A percentile compares a stretch with the other conserved stretches of the same genome.
phyloP scores from a whole-genome alignment of 495 filamentous ascomycete genomes.

The Amphirosellinia nigrospora region DNA sequence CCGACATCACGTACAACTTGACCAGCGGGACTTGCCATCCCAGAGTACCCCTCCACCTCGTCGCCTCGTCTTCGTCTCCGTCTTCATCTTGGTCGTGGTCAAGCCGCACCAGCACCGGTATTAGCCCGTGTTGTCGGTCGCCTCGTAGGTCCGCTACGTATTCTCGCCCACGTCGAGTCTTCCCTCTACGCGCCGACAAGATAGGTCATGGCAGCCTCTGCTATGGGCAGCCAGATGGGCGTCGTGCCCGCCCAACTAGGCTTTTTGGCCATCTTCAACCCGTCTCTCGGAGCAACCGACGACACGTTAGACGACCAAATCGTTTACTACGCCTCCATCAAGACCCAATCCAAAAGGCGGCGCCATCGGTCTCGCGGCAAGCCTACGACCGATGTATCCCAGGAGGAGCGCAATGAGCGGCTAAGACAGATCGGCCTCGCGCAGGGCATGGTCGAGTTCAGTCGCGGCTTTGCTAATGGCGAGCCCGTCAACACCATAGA shows the following conservation, averaged over 20 bases:
- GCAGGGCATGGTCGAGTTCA: conserved; percentile 96
- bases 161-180: background rate
- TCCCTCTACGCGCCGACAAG: background rate
- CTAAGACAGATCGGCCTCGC: conserved; percentile 94
- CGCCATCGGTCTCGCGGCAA: conserved; percentile 45
- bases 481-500: conserved; percentile 83
- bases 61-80: background rate
- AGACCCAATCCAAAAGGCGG: conserved; percentile 45
- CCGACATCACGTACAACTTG: background rate
- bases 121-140: background rate
- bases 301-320: conserved; percentile 89
- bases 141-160: background rate
- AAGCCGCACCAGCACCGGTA: background rate
- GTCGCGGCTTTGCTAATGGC: conserved; percentile 80
- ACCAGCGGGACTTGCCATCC: background rate
- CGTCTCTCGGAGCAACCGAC: conserved; percentile 83
- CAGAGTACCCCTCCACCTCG: background rate
- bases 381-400: conserved; percentile 48
- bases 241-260: conserved; percentile 81
- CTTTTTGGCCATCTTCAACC: conserved; percentile 94
- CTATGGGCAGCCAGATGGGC: conserved; percentile 30
- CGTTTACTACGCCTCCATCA: conserved; percentile 84
- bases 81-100: background rate
- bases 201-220: conserved; percentile 23
- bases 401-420: conserved; percentile 77